phyloP scores from a whole-genome alignment of 192 early-diverging fungal genomes.

The Lobosporangium transversale region DNA sequence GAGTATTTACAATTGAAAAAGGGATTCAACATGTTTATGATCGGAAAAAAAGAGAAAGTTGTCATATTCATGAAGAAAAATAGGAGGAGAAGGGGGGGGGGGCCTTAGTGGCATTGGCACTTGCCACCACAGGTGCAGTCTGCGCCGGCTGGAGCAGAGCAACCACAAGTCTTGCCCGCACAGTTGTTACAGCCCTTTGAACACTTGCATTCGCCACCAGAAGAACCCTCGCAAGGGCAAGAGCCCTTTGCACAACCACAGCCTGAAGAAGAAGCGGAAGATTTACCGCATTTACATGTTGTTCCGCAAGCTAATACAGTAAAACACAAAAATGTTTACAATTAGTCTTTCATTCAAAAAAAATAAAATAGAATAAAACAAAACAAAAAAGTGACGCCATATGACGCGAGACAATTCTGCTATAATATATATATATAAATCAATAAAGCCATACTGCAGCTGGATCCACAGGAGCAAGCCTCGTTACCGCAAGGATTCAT shows the following conservation, averaged over 20 bases:
- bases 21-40: not conserved
- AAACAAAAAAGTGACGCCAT: constrained; percentile 19
- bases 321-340: not conserved
- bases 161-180: not conserved
- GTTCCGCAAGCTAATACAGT: constrained; percentile 17
- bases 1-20: not conserved
- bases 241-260: constrained; percentile 24
- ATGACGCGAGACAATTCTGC: constrained; percentile 38
- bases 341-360: not conserved
- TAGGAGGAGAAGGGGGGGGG: not conserved
- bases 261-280: not conserved
- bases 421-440: too few species aligned
- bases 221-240: constrained; percentile 19
- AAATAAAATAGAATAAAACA: not conserved
- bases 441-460: constrained; percentile 20
- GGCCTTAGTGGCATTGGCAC: constrained; percentile 6
- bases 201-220: constrained; percentile 29
- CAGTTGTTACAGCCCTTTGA: constrained; percentile 15
- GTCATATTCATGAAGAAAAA: too few species aligned
- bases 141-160: not conserved
- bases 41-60: not conserved
- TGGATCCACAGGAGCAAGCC: constrained; percentile 37
- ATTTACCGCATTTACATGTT: constrained; percentile 29
- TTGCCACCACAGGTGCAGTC: constrained; percentile 7
- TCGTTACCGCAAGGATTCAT: constrained; percentile 42